Percentiles rank a stretch among this genome's conserved stretches.
Evolutionary conservation across 2,329 filamentous ascomycete genomes (phyloP).

Genomic region (Penicillium sumatraense): DNA sequence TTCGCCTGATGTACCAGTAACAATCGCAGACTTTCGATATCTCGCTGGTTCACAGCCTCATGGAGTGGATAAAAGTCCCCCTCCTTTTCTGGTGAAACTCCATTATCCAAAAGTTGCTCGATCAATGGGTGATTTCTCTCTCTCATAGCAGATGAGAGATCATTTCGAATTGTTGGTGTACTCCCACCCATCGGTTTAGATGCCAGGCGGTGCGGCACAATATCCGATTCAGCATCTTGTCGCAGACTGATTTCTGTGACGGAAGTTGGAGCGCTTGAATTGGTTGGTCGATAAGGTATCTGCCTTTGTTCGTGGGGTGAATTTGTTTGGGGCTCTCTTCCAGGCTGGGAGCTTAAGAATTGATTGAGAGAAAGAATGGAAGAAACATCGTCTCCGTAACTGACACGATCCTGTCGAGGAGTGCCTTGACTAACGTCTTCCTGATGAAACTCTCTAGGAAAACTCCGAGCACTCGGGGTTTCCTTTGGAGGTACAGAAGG

Average conservation of each 20-base stretch:
- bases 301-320: neutral
- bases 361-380: constrained; percentile 33
- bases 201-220: neutral
- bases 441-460: neutral
- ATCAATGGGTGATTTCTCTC: constrained; percentile 61
- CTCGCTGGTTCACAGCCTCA: constrained; percentile 57
- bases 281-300: neutral
- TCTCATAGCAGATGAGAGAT: constrained; percentile 61
- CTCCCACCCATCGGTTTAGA: neutral
- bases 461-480: constrained; percentile 19
- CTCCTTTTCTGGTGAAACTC: constrained; percentile 57
- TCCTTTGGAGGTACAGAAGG: constrained; percentile 33
- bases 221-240: constrained; percentile 1
- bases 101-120: constrained; percentile 63
- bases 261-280: constrained; percentile 1
- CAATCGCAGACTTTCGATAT: constrained; percentile 59
- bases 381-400: constrained; percentile 35
- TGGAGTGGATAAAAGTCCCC: constrained; percentile 55
- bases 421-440: neutral
- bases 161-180: constrained; percentile 16
- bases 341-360: constrained; percentile 18
- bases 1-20: constrained; percentile 63
- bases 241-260: constrained; percentile 2
- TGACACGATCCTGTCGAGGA: constrained; percentile 3
- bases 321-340: constrained; percentile 8